A percentile compares a stretch with the other conserved stretches of the same genome.
Evolutionary conservation across 169 alveolate genomes (phyloP).

Genomic region (Fabrea salina): DNA sequence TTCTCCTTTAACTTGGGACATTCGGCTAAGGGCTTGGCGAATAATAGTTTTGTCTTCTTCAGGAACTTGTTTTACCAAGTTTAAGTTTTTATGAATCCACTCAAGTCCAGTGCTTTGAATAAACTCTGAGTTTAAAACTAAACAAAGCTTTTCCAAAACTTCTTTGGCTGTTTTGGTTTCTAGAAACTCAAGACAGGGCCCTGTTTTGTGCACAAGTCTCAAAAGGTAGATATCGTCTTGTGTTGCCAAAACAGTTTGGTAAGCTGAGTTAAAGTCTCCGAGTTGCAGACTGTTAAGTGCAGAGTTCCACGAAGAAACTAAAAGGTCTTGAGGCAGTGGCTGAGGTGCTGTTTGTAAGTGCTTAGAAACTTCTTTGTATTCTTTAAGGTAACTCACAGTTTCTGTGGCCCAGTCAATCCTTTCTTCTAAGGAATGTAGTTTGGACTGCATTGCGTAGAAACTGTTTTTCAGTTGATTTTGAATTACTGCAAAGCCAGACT

Average conservation of each 20-base stretch:
- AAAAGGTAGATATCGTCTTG: constrained; percentile 22
- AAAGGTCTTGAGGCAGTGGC: neutral
- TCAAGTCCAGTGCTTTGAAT: neutral
- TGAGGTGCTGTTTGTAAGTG: neutral
- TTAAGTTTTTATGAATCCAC: neutral
- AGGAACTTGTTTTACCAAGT: neutral
- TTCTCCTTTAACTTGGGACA: too few species aligned
- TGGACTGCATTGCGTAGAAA: neutral
- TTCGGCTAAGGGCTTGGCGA: too few species aligned
- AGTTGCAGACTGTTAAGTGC: neutral
- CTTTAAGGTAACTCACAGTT: neutral
- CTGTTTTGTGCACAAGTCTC: constrained; percentile 20
- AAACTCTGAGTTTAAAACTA: neutral
- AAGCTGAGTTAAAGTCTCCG: neutral
- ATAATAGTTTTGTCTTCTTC: neutral
- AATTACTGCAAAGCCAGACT: too few species aligned
- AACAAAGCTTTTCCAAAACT: neutral
- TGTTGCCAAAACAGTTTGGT: neutral
- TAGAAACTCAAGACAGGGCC: neutral
- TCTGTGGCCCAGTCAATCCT: constrained; percentile 7
- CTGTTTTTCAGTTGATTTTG: constrained; percentile 1
- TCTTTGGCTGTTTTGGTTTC: constrained; percentile 2
- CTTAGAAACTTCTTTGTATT: neutral
- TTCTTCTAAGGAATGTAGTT: neutral
- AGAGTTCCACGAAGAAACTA: neutral